Conservation (phyloP, 2,329 filamentous ascomycete species). For the Fusarium nelsonii region DNA sequence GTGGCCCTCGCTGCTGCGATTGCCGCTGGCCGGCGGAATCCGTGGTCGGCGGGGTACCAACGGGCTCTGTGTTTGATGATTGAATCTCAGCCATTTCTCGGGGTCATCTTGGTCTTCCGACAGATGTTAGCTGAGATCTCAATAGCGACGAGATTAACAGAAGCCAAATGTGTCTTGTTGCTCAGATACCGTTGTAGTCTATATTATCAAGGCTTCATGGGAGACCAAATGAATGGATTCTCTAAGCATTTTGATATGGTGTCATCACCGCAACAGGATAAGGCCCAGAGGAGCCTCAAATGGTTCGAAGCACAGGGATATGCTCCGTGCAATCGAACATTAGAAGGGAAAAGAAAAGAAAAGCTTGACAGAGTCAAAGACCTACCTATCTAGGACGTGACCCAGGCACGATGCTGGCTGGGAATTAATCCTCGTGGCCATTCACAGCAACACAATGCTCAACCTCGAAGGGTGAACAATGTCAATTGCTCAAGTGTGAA, state of each 20-base stretch:
- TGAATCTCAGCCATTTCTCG: conserved; percentile 59
- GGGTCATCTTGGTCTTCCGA: conserved; percentile 62
- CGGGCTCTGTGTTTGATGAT: conserved; percentile 42
- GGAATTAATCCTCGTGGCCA: conserved; percentile 44
- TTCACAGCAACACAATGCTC: conserved; percentile 43
- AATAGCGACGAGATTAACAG: background rate
- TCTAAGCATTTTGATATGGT: conserved; percentile 68
- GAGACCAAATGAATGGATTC: conserved; percentile 70
- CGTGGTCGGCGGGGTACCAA: conserved; percentile 39
- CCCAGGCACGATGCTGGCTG: conserved; percentile 44
- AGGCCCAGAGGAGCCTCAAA: conserved; percentile 30
- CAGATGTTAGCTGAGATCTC: conserved; percentile 30
- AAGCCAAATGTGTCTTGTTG: conserved; percentile 47
- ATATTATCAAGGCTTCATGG: conserved; percentile 72
- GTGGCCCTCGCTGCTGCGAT: conserved; percentile 54
- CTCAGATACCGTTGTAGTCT: conserved; percentile 99
- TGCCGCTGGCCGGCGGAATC: conserved; percentile 39
- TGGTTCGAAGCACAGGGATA: background rate
- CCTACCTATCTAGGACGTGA: conserved; percentile 52
- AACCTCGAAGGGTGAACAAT: conserved; percentile 37
- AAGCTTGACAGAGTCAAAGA: conserved; percentile 2
- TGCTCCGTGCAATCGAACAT: background rate
- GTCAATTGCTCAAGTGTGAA: conserved; percentile 33
- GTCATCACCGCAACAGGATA: conserved; percentile 68
- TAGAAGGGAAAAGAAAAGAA: background rate